Base-by-base conservation (phyloP, 2,329 filamentous ascomycete genomes). In the Fusarium tricinctum region DNA sequence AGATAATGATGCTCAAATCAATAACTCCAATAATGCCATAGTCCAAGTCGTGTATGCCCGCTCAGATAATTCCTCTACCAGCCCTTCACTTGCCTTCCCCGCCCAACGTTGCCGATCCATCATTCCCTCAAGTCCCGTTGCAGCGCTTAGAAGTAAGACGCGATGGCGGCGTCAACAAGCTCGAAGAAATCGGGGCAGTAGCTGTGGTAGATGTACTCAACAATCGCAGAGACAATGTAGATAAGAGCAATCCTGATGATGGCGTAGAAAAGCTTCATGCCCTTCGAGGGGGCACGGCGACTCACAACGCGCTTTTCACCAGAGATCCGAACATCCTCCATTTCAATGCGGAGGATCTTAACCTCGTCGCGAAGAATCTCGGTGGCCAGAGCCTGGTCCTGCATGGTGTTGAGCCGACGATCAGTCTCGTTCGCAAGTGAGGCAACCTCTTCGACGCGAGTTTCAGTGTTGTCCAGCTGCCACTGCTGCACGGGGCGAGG, bases 401-500 rank as follows among this genome's bases (percentile, higher is more conserved):
- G 47, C n/a, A 39, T 23, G 10, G 22, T 13, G 15, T 39, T n/a
- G 8, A 13, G 23, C 17, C 13, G 47, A n/a, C 9, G 22, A n/a
- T 39, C 38, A 9, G 23, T n/a, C 8, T 20, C n/a, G 17, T 28
- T 50, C 8, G 19, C 6, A 8, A 13, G 17, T 3, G n/a, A 30
- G 8, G 19, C 12, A 7, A 39, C n/a, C 10, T 58, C 38, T 1
- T 42, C 33, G 22, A 58, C 7, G 3, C n/a, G 33, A 32, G 53
- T 32, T 3, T 48, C 17, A 4, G 26, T 43, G 0, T 4, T 19
- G 5, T 59, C 46, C 22, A 68, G 28, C 15, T 55, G 43, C 46
- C 43, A 60, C n/a, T 60, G 50, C 26, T 53, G 59, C 9, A 65
- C 33, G 19, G 6, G 22, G 1, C 46, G 64, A 3, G 19, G 30